Percentiles rank a stretch among this genome's conserved stretches.
Conservation (phyloP, 106 monocot genomes). For the Triglochin maritima region DNA sequence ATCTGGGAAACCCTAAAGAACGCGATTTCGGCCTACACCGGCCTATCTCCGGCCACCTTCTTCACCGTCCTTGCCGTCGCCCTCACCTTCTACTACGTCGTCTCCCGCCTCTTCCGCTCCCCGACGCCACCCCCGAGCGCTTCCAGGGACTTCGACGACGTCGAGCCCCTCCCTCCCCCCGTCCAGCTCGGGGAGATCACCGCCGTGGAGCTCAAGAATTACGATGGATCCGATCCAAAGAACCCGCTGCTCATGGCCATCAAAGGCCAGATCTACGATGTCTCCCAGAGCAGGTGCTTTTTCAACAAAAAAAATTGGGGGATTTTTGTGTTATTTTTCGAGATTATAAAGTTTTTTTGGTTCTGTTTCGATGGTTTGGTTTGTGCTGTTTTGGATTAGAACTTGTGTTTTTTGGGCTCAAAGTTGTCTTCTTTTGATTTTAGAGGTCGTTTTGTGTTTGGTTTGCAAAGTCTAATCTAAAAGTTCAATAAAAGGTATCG, state of each 20-base stretch:
- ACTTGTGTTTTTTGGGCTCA: too few relatives aligned
- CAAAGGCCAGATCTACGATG: slow-evolving; percentile 68
- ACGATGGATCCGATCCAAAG: slow-evolving; percentile 54
- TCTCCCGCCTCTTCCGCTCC: slow-evolving; percentile 28
- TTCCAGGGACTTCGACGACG: background rate
- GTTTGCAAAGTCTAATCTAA: too few relatives aligned
- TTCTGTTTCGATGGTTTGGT: too few relatives aligned
- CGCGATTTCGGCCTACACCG: slow-evolving; percentile 52
- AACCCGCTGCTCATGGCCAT: slow-evolving; percentile 62
- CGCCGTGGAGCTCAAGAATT: slow-evolving; percentile 35
- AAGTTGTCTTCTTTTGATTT: too few relatives aligned
- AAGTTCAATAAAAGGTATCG: too few relatives aligned
- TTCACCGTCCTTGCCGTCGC: slow-evolving; percentile 63
- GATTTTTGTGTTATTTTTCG: background rate
- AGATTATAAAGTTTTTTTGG: background rate
- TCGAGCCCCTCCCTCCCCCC: slow-evolving; percentile 36
- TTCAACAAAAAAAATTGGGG: background rate
- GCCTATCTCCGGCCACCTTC: slow-evolving; percentile 56
- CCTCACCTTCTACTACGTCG: slow-evolving; percentile 48
- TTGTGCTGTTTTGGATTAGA: too few relatives aligned
- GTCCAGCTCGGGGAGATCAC: slow-evolving; percentile 51
- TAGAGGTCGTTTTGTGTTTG: too few relatives aligned
- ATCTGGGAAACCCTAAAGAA: slow-evolving; percentile 32
- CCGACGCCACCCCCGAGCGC: background rate
- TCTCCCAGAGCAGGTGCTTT: slow-evolving; percentile 48